phyloP scores from a whole-genome alignment of 2,329 filamentous ascomycete species.

The Sporothrix pallida region DNA sequence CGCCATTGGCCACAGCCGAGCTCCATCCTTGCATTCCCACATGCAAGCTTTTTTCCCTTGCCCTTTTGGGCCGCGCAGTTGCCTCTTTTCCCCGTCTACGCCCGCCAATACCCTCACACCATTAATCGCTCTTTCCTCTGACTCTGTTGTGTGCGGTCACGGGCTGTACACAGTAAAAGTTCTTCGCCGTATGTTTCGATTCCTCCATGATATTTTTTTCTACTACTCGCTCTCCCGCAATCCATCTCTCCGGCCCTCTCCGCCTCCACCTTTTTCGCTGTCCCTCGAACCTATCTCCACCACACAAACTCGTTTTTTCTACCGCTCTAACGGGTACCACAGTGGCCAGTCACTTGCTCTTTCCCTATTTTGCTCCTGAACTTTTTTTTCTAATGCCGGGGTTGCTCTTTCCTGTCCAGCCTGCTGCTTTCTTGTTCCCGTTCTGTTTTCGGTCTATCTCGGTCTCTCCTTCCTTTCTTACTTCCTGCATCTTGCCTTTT shows the following conservation, averaged over 20 bases:
- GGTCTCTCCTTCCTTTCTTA: background rate
- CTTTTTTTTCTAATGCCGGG: slow-evolving; percentile 26
- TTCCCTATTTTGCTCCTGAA: slow-evolving; percentile 22
- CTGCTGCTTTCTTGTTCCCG: slow-evolving; percentile 16
- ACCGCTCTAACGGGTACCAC: slow-evolving; percentile 6
- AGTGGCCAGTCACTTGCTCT: background rate
- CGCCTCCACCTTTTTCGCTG: slow-evolving; percentile 34
- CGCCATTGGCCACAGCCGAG: slow-evolving; percentile 32
- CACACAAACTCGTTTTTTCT: slow-evolving; percentile 32
- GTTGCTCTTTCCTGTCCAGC: slow-evolving; percentile 26
- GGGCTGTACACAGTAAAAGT: background rate
- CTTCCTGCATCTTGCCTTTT: background rate
- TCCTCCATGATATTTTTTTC: background rate
- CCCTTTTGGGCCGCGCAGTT: background rate
- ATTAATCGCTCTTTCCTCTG: slow-evolving; percentile 19
- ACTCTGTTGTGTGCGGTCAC: background rate
- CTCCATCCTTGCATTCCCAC: slow-evolving; percentile 29
- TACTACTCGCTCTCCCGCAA: background rate
- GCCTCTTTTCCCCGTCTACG: slow-evolving; percentile 6
- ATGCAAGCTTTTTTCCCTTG: slow-evolving; percentile 21
- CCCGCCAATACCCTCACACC: slow-evolving; percentile 34
- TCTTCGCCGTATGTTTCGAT: background rate
- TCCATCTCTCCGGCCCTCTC: slow-evolving; percentile 37
- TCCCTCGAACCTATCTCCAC: slow-evolving; percentile 28
- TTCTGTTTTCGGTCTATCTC: slow-evolving; percentile 27